These are phyloP conservation scores for Ecytonucleospora hepatopenaei DNA, from an alignment of 371 early-diverging fungal species.

Conservation along the genomic window DNA sequence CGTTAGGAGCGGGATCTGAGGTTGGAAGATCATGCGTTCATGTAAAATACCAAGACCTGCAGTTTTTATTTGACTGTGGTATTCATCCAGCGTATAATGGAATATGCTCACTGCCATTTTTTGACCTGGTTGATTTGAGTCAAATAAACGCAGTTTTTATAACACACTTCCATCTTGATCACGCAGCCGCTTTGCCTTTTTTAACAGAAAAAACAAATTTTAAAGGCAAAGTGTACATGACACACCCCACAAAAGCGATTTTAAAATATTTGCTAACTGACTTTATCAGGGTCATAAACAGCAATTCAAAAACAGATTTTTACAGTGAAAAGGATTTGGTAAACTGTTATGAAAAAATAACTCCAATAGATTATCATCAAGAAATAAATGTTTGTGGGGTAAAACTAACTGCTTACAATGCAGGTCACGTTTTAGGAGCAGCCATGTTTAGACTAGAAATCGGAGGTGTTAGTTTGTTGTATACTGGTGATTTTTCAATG, in stretches of 20 bases:
- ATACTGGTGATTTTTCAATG: slow-evolving; percentile 97
- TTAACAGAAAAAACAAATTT: slow-evolving; percentile 90
- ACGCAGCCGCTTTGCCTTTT: slow-evolving; percentile 95
- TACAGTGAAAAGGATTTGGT: slow-evolving; percentile 84
- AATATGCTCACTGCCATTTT: slow-evolving; percentile 83
- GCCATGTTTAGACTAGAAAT: slow-evolving; percentile 97
- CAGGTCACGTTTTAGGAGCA: slow-evolving; percentile 98
- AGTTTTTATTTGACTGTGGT: slow-evolving; percentile 88
- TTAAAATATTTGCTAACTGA: slow-evolving; percentile 92
- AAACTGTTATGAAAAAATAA: slow-evolving; percentile 78
- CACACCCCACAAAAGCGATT: slow-evolving; percentile 96
- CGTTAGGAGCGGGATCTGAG: slow-evolving; percentile 93
- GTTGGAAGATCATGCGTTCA: slow-evolving; percentile 93
- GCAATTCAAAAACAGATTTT: slow-evolving; percentile 71
- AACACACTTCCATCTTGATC: slow-evolving; percentile 82
- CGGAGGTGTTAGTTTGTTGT: slow-evolving; percentile 81
- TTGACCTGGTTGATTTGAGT: slow-evolving; percentile 85
- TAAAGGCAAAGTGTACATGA: slow-evolving; percentile 96
- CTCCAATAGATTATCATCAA: slow-evolving; percentile 83
- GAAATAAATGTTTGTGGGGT: slow-evolving; percentile 87
- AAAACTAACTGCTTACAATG: slow-evolving; percentile 85
- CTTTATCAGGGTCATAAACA: slow-evolving; percentile 65
- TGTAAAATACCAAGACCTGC: slow-evolving; percentile 83
- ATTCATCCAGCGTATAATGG: slow-evolving; percentile 93
- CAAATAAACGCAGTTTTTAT: slow-evolving; percentile 81